These are phyloP conservation scores for Cerrena zonata DNA, from an alignment of 1,284 basidiomycete species.

Conservation along the genomic window DNA sequence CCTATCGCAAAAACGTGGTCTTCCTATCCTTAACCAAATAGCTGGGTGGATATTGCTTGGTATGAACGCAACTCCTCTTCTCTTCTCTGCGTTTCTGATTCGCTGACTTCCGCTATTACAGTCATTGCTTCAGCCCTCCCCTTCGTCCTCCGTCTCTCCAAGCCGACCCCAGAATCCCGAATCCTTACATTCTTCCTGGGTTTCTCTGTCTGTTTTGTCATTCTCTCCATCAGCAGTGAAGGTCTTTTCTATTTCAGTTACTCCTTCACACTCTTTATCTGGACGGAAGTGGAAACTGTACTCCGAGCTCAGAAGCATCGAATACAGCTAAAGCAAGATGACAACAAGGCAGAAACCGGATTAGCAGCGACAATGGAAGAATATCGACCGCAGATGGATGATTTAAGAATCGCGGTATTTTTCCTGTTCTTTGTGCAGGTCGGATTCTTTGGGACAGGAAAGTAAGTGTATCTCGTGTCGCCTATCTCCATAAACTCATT, in stretches of 20 bases:
- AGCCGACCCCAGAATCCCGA: slow-evolving; percentile 40
- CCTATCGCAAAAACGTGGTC: slow-evolving; percentile 61
- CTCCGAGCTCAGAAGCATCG: slow-evolving; percentile 25
- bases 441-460: slow-evolving; percentile 85
- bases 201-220: slow-evolving; percentile 73
- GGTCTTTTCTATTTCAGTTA: slow-evolving; percentile 76
- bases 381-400: slow-evolving; percentile 53
- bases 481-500: neutral
- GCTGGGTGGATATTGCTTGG: slow-evolving; percentile 66
- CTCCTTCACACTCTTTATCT: slow-evolving; percentile 56
- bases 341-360: neutral
- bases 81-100: slow-evolving; percentile 1
- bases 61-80: slow-evolving; percentile 28
- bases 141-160: slow-evolving; percentile 32
- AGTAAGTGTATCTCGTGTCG: slow-evolving; percentile 44
- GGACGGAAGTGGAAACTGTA: slow-evolving; percentile 64
- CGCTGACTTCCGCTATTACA: slow-evolving; percentile 28
- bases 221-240: slow-evolving; percentile 80
- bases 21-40: slow-evolving; percentile 60
- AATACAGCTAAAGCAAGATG: neutral
- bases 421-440: slow-evolving; percentile 86
- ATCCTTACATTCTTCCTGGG: slow-evolving; percentile 62
- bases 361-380: neutral
- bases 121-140: slow-evolving; percentile 43
- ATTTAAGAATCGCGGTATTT: slow-evolving; percentile 72